phyloP scores from a whole-genome alignment of 257 asterid species.

The Solanum pimpinellifolium region DNA sequence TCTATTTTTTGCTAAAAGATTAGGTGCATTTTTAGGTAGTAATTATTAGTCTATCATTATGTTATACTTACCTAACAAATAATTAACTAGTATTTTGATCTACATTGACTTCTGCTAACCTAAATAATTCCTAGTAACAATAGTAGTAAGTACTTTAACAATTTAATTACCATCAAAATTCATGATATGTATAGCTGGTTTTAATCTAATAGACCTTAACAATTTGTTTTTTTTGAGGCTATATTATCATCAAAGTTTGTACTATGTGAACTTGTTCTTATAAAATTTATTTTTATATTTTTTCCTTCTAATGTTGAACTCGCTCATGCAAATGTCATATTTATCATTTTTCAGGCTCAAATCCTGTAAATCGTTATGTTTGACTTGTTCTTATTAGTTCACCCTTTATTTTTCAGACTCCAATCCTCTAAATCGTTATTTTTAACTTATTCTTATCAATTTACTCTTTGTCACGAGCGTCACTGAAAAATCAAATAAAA shows the following conservation, averaged over 20 bases:
- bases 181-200: background rate
- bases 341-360: background rate
- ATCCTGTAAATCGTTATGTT: background rate
- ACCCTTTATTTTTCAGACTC: background rate
- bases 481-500: background rate
- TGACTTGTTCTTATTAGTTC: background rate
- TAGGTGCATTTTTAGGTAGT: background rate
- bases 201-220: background rate
- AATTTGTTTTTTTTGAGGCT: background rate
- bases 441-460: background rate
- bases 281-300: background rate
- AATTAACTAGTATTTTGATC: background rate
- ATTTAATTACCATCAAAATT: background rate
- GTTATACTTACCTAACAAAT: background rate
- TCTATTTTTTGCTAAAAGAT: background rate
- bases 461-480: background rate
- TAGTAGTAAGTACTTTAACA: background rate
- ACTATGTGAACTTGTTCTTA: background rate
- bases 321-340: accelerated
- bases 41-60: background rate
- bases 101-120: background rate
- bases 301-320: accelerated
- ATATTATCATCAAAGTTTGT: background rate
- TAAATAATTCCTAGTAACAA: background rate
- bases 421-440: background rate